Percentiles rank a stretch among this genome's conserved stretches.
Evolutionary conservation across 148 eudicot genomes (phyloP).

Genomic region (Silene latifolia): DNA sequence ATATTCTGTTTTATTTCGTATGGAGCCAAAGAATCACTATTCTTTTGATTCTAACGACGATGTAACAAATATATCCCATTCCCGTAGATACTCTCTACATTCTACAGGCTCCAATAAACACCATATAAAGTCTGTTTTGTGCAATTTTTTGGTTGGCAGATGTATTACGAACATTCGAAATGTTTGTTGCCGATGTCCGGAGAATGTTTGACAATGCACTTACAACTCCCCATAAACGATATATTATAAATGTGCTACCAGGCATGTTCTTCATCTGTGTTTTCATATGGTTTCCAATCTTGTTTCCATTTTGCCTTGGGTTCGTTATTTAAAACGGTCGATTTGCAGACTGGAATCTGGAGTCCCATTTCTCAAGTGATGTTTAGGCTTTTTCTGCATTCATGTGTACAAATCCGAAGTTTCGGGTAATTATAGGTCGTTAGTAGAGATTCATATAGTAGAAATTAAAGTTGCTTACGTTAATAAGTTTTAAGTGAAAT

Average conservation of each 20-base stretch:
- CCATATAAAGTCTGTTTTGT: not conserved
- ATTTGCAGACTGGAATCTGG: conserved; percentile 40
- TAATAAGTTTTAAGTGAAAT: not conserved
- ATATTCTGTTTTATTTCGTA: not conserved
- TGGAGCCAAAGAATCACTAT: not conserved
- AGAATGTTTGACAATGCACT: conserved; percentile 89
- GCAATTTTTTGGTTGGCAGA: conserved; percentile 32
- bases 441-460: not conserved
- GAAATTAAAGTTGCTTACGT: not conserved
- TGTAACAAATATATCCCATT: too few relatives aligned
- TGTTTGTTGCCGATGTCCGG: conserved; percentile 80
- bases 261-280: conserved; percentile 37
- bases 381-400: conserved; percentile 47
- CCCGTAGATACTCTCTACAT: not conserved
- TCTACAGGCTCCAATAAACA: not conserved
- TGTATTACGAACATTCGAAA: conserved; percentile 81
- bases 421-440: conserved; percentile 21
- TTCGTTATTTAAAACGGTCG: not conserved
- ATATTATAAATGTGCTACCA: conserved; percentile 86
- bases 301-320: not conserved
- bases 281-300: not conserved
- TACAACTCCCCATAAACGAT: conserved; percentile 92
- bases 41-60: not conserved
- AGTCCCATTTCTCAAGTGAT: conserved; percentile 54
- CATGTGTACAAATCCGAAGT: conserved; percentile 32